Conservation (phyloP, 768 basidiomycete species). For the Cubamyces sp. region DNA sequence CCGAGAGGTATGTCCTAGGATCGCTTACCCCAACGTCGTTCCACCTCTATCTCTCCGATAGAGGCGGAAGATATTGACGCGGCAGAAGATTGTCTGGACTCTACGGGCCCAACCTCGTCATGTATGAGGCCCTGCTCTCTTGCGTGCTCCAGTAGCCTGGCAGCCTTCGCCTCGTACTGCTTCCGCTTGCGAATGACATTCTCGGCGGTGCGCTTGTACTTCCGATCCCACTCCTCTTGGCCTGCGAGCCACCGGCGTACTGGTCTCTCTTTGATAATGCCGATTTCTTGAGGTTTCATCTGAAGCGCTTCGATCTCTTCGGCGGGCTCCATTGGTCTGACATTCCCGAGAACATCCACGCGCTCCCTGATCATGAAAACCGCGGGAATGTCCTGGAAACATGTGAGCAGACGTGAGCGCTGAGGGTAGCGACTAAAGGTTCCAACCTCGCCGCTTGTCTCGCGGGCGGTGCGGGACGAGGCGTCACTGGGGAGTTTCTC, state of each 20-base stretch:
- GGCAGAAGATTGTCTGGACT: conserved; percentile 5
- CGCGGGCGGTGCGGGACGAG: neutral
- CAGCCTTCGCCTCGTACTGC: conserved; percentile 50
- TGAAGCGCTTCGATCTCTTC: conserved; percentile 56
- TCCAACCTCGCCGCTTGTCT: neutral
- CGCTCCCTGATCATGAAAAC: conserved; percentile 71
- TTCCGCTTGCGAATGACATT: conserved; percentile 48
- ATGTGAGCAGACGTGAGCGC: neutral
- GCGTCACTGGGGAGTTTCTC: conserved; percentile 19
- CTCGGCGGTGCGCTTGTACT: conserved; percentile 46
- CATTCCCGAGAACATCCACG: conserved; percentile 61
- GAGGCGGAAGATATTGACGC: conserved; percentile 19
- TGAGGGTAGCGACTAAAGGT: neutral
- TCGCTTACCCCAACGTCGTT: conserved; percentile 33
- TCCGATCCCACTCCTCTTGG: conserved; percentile 64
- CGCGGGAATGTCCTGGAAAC: conserved; percentile 29
- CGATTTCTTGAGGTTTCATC: conserved; percentile 59
- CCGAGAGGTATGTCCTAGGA: no score
- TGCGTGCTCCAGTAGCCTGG: conserved; percentile 48
- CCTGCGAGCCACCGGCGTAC: conserved; percentile 67
- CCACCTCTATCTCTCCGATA: conserved; percentile 25
- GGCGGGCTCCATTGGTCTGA: conserved; percentile 66
- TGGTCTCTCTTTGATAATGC: conserved; percentile 74
- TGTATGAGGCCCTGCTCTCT: conserved; percentile 49
- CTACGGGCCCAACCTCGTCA: conserved; percentile 14